Percentiles rank a stretch among this genome's conserved stretches.
Evolutionary conservation across 768 basidiomycete species (phyloP).

Genomic region (Russula brevipes): DNA sequence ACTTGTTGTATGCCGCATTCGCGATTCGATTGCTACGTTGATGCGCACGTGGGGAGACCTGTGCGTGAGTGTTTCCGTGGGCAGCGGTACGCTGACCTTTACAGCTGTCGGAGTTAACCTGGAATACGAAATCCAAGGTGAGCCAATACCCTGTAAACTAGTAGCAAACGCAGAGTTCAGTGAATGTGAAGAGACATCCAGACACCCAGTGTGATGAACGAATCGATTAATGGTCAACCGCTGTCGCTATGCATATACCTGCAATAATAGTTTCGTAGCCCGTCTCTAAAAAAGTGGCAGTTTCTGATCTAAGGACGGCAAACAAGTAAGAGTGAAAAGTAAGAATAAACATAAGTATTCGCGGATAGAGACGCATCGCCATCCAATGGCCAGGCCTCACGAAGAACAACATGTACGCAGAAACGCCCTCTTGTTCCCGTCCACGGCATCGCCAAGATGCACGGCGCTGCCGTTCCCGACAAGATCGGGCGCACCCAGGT

Average conservation of each 20-base stretch:
- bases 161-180: too few relatives aligned
- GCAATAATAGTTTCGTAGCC: background rate
- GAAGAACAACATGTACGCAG: slow-evolving; percentile 11
- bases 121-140: too few relatives aligned
- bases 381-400: slow-evolving; percentile 1
- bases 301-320: background rate
- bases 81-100: too few relatives aligned
- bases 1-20: too few relatives aligned
- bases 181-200: too few relatives aligned
- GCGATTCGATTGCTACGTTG: too few relatives aligned
- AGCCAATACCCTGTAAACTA: too few relatives aligned
- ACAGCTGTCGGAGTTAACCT: too few relatives aligned
- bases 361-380: background rate
- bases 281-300: background rate
- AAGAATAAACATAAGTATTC: background rate
- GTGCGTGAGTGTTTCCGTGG: too few relatives aligned
- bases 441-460: slow-evolving; percentile 1
- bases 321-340: background rate
- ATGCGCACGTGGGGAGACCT: too few relatives aligned
- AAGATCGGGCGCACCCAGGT: slow-evolving; percentile 41
- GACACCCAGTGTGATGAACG: too few relatives aligned
- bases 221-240: too few relatives aligned
- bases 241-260: background rate
- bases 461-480: slow-evolving; percentile 30
- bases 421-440: background rate